These are phyloP conservation scores for Evansstolkia leycettana DNA, from an alignment of 495 filamentous ascomycete species.

Conservation along the genomic window DNA sequence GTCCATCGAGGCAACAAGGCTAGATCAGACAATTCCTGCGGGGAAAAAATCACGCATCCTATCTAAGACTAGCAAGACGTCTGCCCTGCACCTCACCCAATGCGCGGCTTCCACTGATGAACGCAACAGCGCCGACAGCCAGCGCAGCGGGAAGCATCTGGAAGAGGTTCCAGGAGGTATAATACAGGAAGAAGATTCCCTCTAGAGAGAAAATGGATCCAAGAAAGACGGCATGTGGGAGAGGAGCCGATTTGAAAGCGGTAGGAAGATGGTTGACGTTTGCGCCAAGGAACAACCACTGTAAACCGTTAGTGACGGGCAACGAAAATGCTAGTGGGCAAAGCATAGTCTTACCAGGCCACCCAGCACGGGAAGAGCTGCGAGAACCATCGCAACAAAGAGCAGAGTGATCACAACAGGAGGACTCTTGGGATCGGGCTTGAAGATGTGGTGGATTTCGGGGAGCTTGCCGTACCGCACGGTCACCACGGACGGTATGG, in stretches of 20 bases:
- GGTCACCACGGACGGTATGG: conserved; percentile 42
- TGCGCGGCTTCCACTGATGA: conserved; percentile 83
- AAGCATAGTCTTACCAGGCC: conserved; percentile 45
- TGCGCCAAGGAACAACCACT: conserved; percentile 75
- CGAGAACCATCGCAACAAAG: conserved; percentile 60
- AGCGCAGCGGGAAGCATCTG: conserved; percentile 66
- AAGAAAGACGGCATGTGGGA: conserved; percentile 72
- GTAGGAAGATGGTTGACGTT: conserved; percentile 70
- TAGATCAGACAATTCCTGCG: neutral
- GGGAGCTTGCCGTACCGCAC: conserved; percentile 69
- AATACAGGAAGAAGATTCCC: conserved; percentile 90
- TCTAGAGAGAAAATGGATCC: conserved; percentile 78
- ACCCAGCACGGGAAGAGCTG: conserved; percentile 59
- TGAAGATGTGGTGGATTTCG: conserved; percentile 91
- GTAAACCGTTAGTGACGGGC: conserved; percentile 7
- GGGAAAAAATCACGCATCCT: conserved; percentile 11
- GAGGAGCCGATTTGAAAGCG: conserved; percentile 58
- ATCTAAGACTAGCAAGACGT: conserved; percentile 69
- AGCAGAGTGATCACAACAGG: conserved; percentile 70
- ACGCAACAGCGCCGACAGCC: conserved; percentile 54
- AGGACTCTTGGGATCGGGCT: conserved; percentile 61
- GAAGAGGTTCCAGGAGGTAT: conserved; percentile 87
- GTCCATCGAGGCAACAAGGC: neutral
- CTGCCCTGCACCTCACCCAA: conserved; percentile 85
- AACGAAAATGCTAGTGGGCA: neutral